Percentiles rank a stretch among this genome's conserved stretches.
phyloP scores from a whole-genome alignment of 192 early-diverging fungal genomes.

The Ambispora gerdemannii region DNA sequence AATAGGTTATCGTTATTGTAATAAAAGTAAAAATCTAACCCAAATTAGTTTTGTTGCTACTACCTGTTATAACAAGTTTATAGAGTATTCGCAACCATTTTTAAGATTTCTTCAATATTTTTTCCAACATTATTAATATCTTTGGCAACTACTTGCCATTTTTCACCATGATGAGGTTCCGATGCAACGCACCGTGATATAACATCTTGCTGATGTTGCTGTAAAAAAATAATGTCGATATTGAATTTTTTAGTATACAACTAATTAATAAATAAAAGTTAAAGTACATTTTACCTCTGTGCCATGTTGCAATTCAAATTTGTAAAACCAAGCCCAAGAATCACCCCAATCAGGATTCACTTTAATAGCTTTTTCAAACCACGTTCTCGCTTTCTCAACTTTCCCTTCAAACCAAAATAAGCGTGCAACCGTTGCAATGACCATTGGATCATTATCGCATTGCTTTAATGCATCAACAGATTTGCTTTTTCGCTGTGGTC shows the following conservation, averaged over 20 bases:
- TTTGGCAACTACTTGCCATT: constrained; percentile 83
- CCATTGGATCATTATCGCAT: constrained; percentile 79
- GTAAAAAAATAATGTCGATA: not conserved
- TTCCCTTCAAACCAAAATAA: constrained; percentile 94
- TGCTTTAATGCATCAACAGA: constrained; percentile 89
- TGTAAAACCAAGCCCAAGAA: constrained; percentile 91
- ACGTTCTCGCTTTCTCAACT: constrained; percentile 87
- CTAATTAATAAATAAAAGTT: constrained; percentile 6
- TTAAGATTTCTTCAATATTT: constrained; percentile 57
- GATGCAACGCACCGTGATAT: constrained; percentile 68
- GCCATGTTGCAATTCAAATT: constrained; percentile 86
- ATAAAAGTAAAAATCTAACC: no score
- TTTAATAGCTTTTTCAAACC: constrained; percentile 83
- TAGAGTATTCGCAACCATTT: constrained; percentile 40
- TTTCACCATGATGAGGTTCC: constrained; percentile 87
- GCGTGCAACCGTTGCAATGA: constrained; percentile 79
- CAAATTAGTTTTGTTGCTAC: no score
- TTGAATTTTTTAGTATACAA: not conserved
- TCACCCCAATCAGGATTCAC: constrained; percentile 89
- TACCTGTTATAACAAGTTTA: no score
- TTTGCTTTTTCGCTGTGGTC: constrained; percentile 82
- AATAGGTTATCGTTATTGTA: no score
- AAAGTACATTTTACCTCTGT: constrained; percentile 42
- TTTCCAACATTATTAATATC: constrained; percentile 68
- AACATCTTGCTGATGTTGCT: constrained; percentile 50